A percentile compares a stretch with the other conserved stretches of the same genome.
phyloP scores from a whole-genome alignment of 2,329 filamentous ascomycete genomes.

The Calonectria montana region DNA sequence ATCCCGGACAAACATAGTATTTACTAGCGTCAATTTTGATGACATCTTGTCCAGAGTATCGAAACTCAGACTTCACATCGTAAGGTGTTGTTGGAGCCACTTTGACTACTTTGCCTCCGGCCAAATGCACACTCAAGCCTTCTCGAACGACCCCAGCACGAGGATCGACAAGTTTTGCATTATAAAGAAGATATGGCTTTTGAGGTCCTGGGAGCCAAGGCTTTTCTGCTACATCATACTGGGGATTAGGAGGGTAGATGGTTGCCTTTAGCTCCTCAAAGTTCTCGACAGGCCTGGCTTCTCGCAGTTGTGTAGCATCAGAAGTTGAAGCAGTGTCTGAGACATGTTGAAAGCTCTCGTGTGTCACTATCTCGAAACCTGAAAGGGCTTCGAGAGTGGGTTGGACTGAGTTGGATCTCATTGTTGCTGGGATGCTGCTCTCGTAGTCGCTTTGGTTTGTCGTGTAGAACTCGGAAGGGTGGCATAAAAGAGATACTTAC shows the following conservation, averaged over 20 bases:
- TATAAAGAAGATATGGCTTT: background rate
- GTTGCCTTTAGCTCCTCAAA: background rate
- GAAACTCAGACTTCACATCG: background rate
- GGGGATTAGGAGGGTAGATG: conserved; percentile 4
- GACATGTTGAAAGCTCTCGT: too few species aligned
- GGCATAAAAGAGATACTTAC: too few species aligned
- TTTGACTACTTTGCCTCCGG: background rate
- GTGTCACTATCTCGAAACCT: too few species aligned
- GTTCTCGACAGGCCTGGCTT: background rate
- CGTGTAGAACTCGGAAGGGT: too few species aligned
- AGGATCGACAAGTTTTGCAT: conserved; percentile 3
- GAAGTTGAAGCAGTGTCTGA: too few species aligned
- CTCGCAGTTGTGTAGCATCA: too few species aligned
- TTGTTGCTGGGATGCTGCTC: too few species aligned
- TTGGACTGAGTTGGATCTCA: too few species aligned
- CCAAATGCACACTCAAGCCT: background rate
- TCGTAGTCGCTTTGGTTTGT: too few species aligned
- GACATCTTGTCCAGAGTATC: background rate
- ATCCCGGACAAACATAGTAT: conserved; percentile 4
- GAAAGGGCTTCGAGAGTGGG: too few species aligned
- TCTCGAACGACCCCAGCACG: conserved; percentile 1
- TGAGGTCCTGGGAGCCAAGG: conserved; percentile 8
- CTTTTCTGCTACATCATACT: background rate
- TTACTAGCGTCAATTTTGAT: background rate
- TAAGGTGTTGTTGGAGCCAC: background rate